phyloP scores from a whole-genome alignment of 768 basidiomycete genomes.

The Ramaria sp. region DNA sequence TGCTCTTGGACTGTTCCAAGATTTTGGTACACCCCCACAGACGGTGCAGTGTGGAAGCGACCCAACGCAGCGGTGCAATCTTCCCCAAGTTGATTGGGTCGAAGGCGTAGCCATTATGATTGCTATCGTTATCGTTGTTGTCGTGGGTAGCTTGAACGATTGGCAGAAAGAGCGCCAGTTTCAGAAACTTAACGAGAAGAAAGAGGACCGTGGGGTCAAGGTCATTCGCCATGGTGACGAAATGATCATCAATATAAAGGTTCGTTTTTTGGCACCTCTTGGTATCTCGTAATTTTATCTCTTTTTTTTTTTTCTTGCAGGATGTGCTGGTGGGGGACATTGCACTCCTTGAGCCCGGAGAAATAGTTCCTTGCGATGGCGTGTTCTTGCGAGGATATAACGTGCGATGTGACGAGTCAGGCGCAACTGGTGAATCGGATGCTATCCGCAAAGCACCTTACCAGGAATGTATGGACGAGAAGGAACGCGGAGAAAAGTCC shows the following conservation, averaged over 20 bases:
- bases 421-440: conserved; percentile 94
- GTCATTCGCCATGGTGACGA: conserved; percentile 67
- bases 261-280: conserved; percentile 17
- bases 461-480: conserved; percentile 48
- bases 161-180: conserved; percentile 99
- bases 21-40: conserved; percentile 64
- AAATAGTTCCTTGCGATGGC: conserved; percentile 93
- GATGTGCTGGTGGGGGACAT: conserved; percentile 93
- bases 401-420: conserved; percentile 91
- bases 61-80: conserved; percentile 22
- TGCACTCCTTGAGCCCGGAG: conserved; percentile 86
- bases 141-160: conserved; percentile 93
- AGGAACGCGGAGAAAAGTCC: conserved; percentile 19
- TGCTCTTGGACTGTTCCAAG: conserved; percentile 89
- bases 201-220: conserved; percentile 87
- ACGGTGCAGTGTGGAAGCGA: conserved; percentile 22
- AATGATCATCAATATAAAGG: conserved; percentile 72
- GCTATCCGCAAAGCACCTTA: conserved; percentile 83
- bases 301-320: conserved; percentile 29
- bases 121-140: conserved; percentile 41
- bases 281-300: neutral
- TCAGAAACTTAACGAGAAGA: conserved; percentile 82
- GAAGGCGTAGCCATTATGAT: conserved; percentile 55
- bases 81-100: conserved; percentile 92
- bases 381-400: conserved; percentile 89